Evolutionary conservation across 306 rosid genomes (phyloP).

Genomic region (Dryas octopetala): DNA sequence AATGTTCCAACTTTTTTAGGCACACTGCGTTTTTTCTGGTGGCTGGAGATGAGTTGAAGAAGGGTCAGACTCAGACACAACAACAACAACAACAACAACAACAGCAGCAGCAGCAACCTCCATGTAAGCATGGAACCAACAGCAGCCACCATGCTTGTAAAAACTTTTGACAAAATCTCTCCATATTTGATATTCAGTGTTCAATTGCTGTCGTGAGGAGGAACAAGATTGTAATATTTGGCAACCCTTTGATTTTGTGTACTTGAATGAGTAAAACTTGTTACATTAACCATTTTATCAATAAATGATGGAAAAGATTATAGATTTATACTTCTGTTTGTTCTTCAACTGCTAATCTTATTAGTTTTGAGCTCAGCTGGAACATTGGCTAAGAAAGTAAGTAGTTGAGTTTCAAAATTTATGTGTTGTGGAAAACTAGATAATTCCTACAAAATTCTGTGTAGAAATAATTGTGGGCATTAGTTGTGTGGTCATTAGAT

Average conservation of each 20-base stretch:
- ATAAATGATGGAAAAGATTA: neutral
- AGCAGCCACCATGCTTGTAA: slow-evolving; percentile 37
- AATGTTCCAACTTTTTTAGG: slow-evolving; percentile 70
- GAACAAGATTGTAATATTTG: neutral
- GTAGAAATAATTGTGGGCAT: neutral
- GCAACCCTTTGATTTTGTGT: neutral
- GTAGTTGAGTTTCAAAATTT: neutral
- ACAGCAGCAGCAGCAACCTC: slow-evolving; percentile 15
- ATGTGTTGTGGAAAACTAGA: neutral
- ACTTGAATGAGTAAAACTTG: neutral
- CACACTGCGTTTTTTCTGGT: slow-evolving; percentile 90
- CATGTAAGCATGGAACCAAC: slow-evolving; percentile 50
- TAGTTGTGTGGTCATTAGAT: no score
- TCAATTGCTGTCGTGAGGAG: neutral
- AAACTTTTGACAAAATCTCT: slow-evolving; percentile 9
- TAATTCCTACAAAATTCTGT: neutral
- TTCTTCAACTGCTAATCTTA: no score
- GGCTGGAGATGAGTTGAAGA: slow-evolving; percentile 71
- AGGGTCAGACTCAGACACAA: slow-evolving; percentile 34
- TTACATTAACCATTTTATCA: neutral
- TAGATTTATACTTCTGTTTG: neutral
- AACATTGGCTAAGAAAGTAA: neutral
- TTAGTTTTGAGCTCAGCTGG: neutral
- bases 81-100: neutral
- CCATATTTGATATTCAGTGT: neutral